Conservation (phyloP, 192 early-diverging fungal genomes). For the Ambispora gerdemannii region DNA sequence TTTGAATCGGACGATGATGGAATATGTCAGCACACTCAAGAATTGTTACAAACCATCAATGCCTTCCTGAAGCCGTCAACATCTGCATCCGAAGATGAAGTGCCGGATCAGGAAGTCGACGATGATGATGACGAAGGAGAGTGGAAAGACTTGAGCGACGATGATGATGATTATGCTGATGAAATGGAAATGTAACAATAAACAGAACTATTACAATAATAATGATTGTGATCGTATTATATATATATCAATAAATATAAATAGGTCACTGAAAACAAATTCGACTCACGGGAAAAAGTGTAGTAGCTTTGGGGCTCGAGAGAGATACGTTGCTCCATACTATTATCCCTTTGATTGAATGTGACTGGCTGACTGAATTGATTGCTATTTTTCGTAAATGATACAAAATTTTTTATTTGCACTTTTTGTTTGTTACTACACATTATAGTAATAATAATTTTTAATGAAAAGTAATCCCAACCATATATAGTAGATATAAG, state of each 20-base stretch:
- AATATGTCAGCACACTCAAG: conserved; percentile 64
- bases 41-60: conserved; percentile 63
- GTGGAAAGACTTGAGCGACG: conserved; percentile 48
- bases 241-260: not conserved
- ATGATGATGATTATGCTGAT: conserved; percentile 44
- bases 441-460: too few species aligned
- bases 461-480: too few species aligned
- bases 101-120: conserved; percentile 41
- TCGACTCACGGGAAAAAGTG: not conserved
- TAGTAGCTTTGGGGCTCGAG: not conserved
- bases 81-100: conserved; percentile 49
- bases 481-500: too few species aligned
- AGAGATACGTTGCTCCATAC: not conserved
- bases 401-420: too few species aligned
- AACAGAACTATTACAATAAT: not conserved
- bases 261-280: not conserved
- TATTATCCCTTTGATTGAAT: not conserved
- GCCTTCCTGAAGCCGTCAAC: conserved; percentile 45
- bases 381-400: too few species aligned
- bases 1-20: conserved; percentile 65
- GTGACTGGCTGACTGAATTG: not conserved
- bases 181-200: conserved; percentile 40
- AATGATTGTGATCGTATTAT: not conserved
- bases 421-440: too few species aligned
- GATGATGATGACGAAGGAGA: conserved; percentile 53